A percentile compares a stretch with the other conserved stretches of the same genome.
These are phyloP conservation scores for Oleoguttula mirabilis DNA, from an alignment of 495 filamentous ascomycete genomes.

Conservation along the genomic window DNA sequence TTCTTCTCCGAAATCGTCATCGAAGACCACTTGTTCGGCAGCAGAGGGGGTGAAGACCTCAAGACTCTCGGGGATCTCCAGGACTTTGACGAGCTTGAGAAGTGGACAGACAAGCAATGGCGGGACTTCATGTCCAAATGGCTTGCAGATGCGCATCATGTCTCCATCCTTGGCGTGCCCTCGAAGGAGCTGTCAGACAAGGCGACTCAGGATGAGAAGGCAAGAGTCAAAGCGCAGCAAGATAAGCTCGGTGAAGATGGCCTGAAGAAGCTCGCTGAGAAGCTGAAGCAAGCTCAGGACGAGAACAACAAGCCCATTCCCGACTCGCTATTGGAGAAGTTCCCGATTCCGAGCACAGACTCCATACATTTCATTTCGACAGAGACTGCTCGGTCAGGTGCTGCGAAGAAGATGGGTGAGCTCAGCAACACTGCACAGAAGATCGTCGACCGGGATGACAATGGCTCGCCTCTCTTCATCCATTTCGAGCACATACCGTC, in stretches of 20 bases:
- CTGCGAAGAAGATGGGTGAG: slow-evolving; percentile 56
- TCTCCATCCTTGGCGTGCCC: slow-evolving; percentile 63
- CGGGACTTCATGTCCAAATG: slow-evolving; percentile 66
- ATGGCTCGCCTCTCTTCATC: slow-evolving; percentile 67
- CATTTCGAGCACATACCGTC: slow-evolving; percentile 90
- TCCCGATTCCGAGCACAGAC: slow-evolving; percentile 67
- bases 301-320: slow-evolving; percentile 76
- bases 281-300: slow-evolving; percentile 65
- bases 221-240: slow-evolving; percentile 47
- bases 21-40: slow-evolving; percentile 82
- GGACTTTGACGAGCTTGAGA: slow-evolving; percentile 64
- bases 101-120: slow-evolving; percentile 78
- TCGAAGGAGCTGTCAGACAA: slow-evolving; percentile 54
- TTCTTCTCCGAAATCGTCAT: slow-evolving; percentile 74
- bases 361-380: slow-evolving; percentile 92
- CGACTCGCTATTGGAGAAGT: slow-evolving; percentile 59
- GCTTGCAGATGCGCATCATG: slow-evolving; percentile 73
- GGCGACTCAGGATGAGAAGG: slow-evolving; percentile 55
- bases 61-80: slow-evolving; percentile 51
- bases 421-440: slow-evolving; percentile 61
- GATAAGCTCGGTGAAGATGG: slow-evolving; percentile 51
- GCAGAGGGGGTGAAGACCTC: slow-evolving; percentile 70
- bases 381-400: slow-evolving; percentile 69
- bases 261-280: slow-evolving; percentile 57
- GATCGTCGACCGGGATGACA: slow-evolving; percentile 55